These are phyloP conservation scores for Sisymbrium irio DNA, from an alignment of 345 rosid genomes.

Conservation along the genomic window DNA sequence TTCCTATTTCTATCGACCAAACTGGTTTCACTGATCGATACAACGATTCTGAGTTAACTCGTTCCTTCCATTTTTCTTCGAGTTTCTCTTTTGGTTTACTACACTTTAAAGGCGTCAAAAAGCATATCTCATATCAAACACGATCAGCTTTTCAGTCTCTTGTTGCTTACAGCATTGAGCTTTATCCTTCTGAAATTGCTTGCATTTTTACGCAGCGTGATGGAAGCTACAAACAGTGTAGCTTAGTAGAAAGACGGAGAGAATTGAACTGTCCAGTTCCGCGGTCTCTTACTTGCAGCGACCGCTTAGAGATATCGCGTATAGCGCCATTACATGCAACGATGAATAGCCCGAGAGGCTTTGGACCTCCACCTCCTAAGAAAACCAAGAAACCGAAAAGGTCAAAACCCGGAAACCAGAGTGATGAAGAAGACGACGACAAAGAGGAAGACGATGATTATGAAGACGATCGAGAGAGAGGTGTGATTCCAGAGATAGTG, in stretches of 20 bases:
- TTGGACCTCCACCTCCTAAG: conserved; percentile 62
- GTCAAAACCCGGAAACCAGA: conserved; percentile 33
- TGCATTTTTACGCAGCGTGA: conserved; percentile 4
- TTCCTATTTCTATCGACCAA: not conserved
- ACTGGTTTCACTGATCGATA: not conserved
- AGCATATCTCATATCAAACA: not conserved
- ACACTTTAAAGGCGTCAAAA: not conserved
- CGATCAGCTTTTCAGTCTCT: not conserved
- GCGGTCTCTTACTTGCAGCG: conserved; percentile 28
- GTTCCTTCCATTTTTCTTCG: not conserved
- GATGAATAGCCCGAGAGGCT: conserved; percentile 72
- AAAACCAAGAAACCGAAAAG: conserved; percentile 50
- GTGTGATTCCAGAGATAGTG: conserved; percentile 81
- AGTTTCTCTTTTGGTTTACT: not conserved
- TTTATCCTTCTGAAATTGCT: not conserved
- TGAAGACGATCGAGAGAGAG: conserved; percentile 45
- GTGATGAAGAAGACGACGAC: conserved; percentile 27
- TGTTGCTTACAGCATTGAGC: too few relatives aligned
- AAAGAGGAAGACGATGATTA: conserved; percentile 36
- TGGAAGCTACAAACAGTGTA: conserved; percentile 9
- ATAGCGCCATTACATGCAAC: conserved; percentile 46
- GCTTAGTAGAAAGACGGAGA: conserved; percentile 5
- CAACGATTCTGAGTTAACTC: not conserved
- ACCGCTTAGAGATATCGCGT: conserved; percentile 16
- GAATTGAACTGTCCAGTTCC: conserved; percentile 6